Evolutionary conservation across 2,329 filamentous ascomycete species (phyloP), one percentile per base, ranked within the genome.

Genomic region (Pestalotiopsis sp.): DNA sequence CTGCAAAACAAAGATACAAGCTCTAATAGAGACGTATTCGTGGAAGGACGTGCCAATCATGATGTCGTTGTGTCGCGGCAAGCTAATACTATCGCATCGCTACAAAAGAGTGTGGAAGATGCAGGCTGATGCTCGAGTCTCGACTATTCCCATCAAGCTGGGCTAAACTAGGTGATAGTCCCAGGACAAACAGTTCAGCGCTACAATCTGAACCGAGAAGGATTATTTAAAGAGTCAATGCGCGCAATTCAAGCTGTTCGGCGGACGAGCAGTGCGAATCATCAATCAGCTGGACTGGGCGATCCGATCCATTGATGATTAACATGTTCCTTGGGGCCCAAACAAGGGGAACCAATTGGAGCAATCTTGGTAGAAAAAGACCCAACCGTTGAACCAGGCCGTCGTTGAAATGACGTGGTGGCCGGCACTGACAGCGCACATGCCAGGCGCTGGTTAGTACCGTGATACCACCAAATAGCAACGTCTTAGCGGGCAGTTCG

Each of bases 1-100:
- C 61, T 81, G 83, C 36, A 86, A 79, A 49, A 81, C 68, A 41
- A 82, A 69, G 71, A 87, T 83, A 74, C 74, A 79, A 67, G 79
- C 68, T 70, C 83, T 84, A 75, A 87, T 85, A 72, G 85, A 76
- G 58, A 84, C 68, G 73, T 81, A 81, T 74, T 83, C 82, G 63
- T 72, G 69, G 17, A 75, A 55, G 38, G 77, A 78, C 38, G 71
- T 77, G 61, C 77, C 77, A 67, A 78, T 75, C 77, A 79, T 79
- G 57, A n/a, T 65, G 64, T 31, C 14, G 23, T 13, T 9, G 41
- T 64, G 17, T 52, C 17, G 27, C 27, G 13, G 60, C 31, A 36
- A 36, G 57, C 25, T 17, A 27, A n/a, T 60, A 60, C 14, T n/a
- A 25, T n/a, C 25, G 57, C 57, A 60, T 36, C 11, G 20, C 31